These are phyloP conservation scores for Poterioochromonas sp. DNA, from an alignment of 352 stramenopile species.

Conservation along the genomic window DNA sequence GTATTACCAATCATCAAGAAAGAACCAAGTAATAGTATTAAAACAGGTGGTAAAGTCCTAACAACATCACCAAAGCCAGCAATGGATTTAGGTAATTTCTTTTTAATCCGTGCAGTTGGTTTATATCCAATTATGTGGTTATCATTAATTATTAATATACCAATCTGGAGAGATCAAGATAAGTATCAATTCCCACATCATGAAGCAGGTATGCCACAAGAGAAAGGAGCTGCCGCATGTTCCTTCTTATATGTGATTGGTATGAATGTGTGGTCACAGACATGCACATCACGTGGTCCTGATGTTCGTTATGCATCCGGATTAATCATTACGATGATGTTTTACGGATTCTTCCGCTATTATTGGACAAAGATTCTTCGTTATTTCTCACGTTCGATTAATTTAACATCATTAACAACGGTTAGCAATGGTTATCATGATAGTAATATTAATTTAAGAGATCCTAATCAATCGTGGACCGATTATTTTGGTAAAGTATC, in stretches of 20 bases:
- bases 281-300: not conserved
- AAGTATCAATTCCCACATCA: not conserved
- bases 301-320: not conserved
- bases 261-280: not conserved
- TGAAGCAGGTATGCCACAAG: not conserved
- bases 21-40: too few relatives aligned
- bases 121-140: not conserved
- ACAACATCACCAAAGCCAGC: not conserved
- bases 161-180: not conserved
- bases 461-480: not conserved
- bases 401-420: not conserved
- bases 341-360: not conserved
- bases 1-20: not conserved
- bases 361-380: not conserved
- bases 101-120: not conserved
- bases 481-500: not conserved
- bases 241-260: not conserved
- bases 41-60: too few relatives aligned
- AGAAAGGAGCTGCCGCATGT: not conserved
- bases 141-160: not conserved
- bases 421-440: not conserved
- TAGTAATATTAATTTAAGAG: not conserved
- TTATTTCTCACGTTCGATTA: too few relatives aligned
- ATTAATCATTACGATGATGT: not conserved
- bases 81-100: not conserved